Conservation (phyloP, 108 stramenopile genomes). For the Cyclostephanos tholiformis region DNA sequence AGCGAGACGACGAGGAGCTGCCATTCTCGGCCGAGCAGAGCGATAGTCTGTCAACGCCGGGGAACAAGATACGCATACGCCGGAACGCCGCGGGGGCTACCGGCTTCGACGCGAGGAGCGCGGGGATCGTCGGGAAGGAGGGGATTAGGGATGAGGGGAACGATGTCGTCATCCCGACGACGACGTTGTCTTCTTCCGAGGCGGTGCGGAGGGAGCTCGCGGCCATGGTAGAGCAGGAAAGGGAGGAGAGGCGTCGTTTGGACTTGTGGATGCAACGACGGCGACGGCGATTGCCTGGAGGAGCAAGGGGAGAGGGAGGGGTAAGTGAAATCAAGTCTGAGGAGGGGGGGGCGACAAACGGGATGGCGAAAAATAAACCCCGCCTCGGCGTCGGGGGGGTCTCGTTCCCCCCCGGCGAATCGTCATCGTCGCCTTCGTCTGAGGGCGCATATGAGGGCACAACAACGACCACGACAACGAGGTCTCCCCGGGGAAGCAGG, state of each 20-base stretch:
- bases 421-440: no score
- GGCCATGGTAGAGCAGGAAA: slow-evolving; percentile 36
- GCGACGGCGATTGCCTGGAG: neutral
- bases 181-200: slow-evolving; percentile 14
- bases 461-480: no score
- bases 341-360: neutral
- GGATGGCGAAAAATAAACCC: neutral
- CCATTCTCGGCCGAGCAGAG: slow-evolving; percentile 56
- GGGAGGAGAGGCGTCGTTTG: slow-evolving; percentile 32
- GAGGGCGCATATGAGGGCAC: no score
- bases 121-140: neutral
- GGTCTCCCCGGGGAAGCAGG: neutral
- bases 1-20: slow-evolving; percentile 51
- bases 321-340: no score
- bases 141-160: neutral
- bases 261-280: slow-evolving; percentile 6
- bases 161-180: neutral
- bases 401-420: no score
- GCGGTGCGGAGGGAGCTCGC: slow-evolving; percentile 33
- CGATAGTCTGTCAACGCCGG: slow-evolving; percentile 42
- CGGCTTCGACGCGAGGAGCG: slow-evolving; percentile 1
- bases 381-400: no score
- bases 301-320: neutral
- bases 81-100: slow-evolving; percentile 40
- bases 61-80: slow-evolving; percentile 54